Base-by-base conservation (phyloP, 305 asterid species). In the Plantago coronopus region DNA sequence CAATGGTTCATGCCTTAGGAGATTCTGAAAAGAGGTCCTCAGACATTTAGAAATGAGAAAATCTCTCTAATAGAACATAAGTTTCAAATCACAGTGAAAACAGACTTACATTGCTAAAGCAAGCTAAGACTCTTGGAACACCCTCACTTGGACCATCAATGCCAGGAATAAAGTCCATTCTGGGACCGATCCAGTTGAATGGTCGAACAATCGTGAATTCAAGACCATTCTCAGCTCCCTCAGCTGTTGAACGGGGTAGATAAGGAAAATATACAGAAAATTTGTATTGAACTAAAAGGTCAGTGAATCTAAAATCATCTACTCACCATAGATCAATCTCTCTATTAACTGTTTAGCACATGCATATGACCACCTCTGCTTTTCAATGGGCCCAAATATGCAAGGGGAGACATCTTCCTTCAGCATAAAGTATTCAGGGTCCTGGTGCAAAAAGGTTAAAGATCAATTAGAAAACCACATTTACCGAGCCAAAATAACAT, bases 361-460 rank as follows among this genome's bases (percentile, higher is more conserved):
- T 54, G 97, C 97, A 66, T 90, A 90, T 37, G 97, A 90, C 97
- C 97, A 90, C 76, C 96, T 80, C 79, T 89, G 97, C 84, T 89
- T 89, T 76, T 89, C 95, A 71, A 89, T 78, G 37, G 97, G 63
- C 49, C 97, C 97, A 67, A 89, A 89, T 60, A 89, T 87, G 79
- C 97, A 89, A 23, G 97, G 97, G 57, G 96, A 85, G 18, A 61
- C 51, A 65, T 90, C 97, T 76, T 90, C 97, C 63, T 69, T 75
- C 17, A 90, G 90, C 57, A 87, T 69, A 66, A 76, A 90, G 70
- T 83, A 87, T 27, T 72, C 69, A 25, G 91, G 95, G 56, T 86
- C 91, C 95, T 86, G 76, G 62, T 59, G 63, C 61, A 70, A 50
- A 61, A 61, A 38, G 48, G 18, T 19, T 19, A 49, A 54, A 27